phyloP scores from a whole-genome alignment of 768 basidiomycete species.

The Cyclocybe aegerita region DNA sequence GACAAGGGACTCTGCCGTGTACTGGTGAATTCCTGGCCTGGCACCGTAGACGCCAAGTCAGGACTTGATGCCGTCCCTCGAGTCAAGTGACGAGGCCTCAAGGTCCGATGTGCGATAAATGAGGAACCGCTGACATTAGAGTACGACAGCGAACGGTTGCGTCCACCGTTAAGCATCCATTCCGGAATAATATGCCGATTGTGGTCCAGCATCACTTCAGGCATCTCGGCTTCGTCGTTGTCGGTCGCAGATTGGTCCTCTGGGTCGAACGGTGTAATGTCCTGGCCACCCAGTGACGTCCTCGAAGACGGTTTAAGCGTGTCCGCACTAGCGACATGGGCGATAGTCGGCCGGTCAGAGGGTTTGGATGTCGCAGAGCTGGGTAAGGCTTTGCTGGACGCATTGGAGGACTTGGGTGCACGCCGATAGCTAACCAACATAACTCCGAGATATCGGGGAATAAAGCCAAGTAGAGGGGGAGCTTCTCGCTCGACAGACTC shows the following conservation, averaged over 20 bases:
- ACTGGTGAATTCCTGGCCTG: conserved; percentile 11
- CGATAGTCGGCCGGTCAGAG: conserved; percentile 26
- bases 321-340: conserved; percentile 24
- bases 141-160: conserved; percentile 50
- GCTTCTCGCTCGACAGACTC: conserved; percentile 94
- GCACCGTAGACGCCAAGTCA: conserved; percentile 44
- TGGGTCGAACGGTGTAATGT: conserved; percentile 17
- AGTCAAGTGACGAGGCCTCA: conserved; percentile 42
- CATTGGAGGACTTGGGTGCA: conserved; percentile 45
- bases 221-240: conserved; percentile 79
- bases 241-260: conserved; percentile 36
- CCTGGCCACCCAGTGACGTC: conserved; percentile 15
- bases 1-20: conserved; percentile 40
- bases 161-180: conserved; percentile 70
- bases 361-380: conserved; percentile 19
- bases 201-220: conserved; percentile 89
- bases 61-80: conserved; percentile 70
- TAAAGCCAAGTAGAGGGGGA: conserved; percentile 88
- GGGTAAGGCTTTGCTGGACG: neutral
- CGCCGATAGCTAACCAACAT: conserved; percentile 97
- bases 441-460: conserved; percentile 97
- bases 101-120: conserved; percentile 31
- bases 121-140: conserved; percentile 40
- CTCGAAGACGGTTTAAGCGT: conserved; percentile 9
- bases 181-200: conserved; percentile 96